Evolutionary conservation across 106 monocot genomes (phyloP).

Genomic region (Hemerocallis citrina): DNA sequence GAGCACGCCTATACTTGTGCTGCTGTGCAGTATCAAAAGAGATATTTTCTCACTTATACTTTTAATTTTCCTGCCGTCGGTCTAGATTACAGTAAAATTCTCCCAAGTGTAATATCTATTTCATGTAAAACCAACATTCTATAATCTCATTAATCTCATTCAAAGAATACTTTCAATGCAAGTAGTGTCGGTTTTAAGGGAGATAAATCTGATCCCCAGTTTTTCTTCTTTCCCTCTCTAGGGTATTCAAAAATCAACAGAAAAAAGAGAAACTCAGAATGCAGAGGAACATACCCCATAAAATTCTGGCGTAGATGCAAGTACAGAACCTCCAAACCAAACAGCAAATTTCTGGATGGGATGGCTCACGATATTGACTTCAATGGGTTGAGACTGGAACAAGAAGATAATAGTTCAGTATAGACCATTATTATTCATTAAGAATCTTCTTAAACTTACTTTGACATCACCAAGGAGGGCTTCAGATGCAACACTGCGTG

Average conservation of each 20-base stretch:
- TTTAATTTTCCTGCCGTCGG: no score
- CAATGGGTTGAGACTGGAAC: constrained; percentile 70
- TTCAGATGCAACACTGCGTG: constrained; percentile 48
- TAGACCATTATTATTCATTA: not conserved
- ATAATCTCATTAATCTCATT: not conserved
- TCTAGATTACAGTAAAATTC: not conserved
- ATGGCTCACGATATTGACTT: constrained; percentile 88
- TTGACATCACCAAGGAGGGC: constrained; percentile 57
- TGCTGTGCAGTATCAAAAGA: no score
- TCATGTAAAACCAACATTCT: not conserved
- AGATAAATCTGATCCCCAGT: no score
- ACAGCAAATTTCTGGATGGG: constrained; percentile 92
- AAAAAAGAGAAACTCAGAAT: not conserved
- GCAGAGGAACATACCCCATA: constrained; percentile 48
- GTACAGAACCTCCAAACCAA: constrained; percentile 98
- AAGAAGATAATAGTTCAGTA: constrained; percentile 6
- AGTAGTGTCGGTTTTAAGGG: not conserved
- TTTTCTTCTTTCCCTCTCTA: not conserved
- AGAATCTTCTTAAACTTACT: constrained; percentile 28
- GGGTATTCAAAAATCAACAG: not conserved
- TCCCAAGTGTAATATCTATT: not conserved
- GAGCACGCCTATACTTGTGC: no score
- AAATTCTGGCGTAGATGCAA: constrained; percentile 90
- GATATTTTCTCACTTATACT: no score
- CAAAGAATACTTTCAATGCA: not conserved